Evolutionary conservation across 805 yeast genomes (phyloP), one percentile per base, ranked within the genome.

Genomic region (Zygosaccharomyces lentus): DNA sequence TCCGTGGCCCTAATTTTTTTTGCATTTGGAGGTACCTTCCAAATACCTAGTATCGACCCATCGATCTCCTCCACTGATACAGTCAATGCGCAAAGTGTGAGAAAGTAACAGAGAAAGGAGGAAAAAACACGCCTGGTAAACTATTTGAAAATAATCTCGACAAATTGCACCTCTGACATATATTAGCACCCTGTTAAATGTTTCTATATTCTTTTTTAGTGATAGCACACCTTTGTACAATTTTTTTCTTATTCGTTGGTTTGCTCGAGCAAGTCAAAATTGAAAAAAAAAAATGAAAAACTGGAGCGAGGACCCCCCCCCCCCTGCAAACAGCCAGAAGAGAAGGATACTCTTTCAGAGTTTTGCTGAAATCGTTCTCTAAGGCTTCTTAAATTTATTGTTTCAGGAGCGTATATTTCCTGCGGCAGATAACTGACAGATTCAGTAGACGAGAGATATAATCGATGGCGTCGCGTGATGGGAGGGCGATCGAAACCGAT

Each of bases 401-500:
- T 3, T 29, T 29, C n/a, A 12, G n/a, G 16, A n/a, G n/a, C 4
- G 8, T 29, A 10, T 10, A 12, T n/a, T 10, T n/a, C 6, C 10
- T 13, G 15, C 16, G 13, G 2, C n/a, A 10, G 4, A 13, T 7
- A n/a, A 5, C 10, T 29, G n/a, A 7, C n/a, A 29, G 29, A 26
- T n/a, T 29, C 16, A 13, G 6, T 12, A 35, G 13, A 21, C 38
- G 19, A 13, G 27, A 21, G 25, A n/a, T 35, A 35, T 26, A 27
- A 21, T 25, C 26, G 36, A 49, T 49, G 52, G 46, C 25, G 21
- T 30, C 39, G 31, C 34, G 45, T 19, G 42, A 45, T 36, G 42
- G 37, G 16, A 30, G 37, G 23, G 45, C 34, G 43, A 31, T 50
- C 30, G 59, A 57, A 42, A 46, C 57, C 8, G 60, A 59, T 25